phyloP scores from a whole-genome alignment of 163 green algal genomes.

The Scenedesmus sp. region DNA sequence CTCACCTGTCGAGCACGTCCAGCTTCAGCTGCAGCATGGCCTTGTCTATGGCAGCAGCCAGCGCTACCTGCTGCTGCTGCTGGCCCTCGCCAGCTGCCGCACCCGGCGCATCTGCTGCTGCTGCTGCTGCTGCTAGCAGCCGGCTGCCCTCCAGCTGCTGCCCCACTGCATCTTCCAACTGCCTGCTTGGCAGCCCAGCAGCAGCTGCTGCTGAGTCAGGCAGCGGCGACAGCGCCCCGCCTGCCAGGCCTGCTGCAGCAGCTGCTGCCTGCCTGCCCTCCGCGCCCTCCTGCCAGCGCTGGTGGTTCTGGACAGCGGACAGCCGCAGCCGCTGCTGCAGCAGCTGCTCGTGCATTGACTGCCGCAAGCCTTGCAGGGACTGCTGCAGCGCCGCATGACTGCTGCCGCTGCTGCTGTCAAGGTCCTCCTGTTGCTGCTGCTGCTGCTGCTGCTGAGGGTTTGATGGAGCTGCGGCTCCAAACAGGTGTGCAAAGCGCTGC shows the following conservation, averaged over 20 bases:
- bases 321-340: conserved; percentile 46
- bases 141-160: conserved; percentile 15
- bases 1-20: conserved; percentile 46
- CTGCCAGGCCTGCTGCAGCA: conserved; percentile 23
- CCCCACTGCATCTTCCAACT: neutral
- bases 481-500: conserved; percentile 33
- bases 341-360: conserved; percentile 2
- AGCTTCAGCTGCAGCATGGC: conserved; percentile 36
- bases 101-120: neutral
- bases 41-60: conserved; percentile 32
- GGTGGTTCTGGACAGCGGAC: neutral
- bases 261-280: neutral
- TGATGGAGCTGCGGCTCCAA: conserved; percentile 2
- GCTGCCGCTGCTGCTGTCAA: neutral
- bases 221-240: neutral
- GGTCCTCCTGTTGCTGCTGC: neutral
- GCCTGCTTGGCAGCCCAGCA: neutral
- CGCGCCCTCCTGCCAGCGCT: conserved; percentile 12
- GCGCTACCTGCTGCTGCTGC: conserved; percentile 2
- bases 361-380: conserved; percentile 3
- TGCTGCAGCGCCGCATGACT: conserved; percentile 17
- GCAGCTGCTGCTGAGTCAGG: neutral
- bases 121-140: neutral
- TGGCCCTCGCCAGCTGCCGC: neutral
- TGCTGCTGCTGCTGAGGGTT: conserved; percentile 35